Evolutionary conservation across 2,329 filamentous ascomycete species (phyloP).

Genomic region (Colletotrichum tofieldiae): DNA sequence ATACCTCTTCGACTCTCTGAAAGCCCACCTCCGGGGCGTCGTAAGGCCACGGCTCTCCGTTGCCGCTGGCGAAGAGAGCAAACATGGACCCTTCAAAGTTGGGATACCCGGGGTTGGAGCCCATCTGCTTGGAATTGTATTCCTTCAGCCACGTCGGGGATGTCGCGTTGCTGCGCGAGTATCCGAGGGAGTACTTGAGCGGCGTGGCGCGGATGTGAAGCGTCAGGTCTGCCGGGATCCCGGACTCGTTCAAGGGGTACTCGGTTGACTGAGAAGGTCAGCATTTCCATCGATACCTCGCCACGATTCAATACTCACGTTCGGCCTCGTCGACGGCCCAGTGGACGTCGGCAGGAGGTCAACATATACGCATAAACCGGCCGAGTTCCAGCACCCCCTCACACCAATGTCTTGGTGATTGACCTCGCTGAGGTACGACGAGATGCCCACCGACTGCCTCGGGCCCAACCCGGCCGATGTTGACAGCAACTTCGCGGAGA

Average conservation of each 20-base stretch:
- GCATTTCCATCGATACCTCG: neutral
- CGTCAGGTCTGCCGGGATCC: constrained; percentile 33
- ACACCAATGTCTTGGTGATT: constrained; percentile 49
- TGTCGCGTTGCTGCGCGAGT: constrained; percentile 34
- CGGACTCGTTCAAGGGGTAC: constrained; percentile 28
- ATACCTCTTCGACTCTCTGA: constrained; percentile 44
- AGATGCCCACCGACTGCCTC: constrained; percentile 48
- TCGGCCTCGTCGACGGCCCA: constrained; percentile 28
- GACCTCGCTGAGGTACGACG: constrained; percentile 48
- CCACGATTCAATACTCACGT: neutral
- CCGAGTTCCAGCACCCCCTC: constrained; percentile 46
- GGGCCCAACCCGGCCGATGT: constrained; percentile 42
- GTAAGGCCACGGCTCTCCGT: constrained; percentile 45
- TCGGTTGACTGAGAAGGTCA: constrained; percentile 31
- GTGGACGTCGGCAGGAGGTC: constrained; percentile 29
- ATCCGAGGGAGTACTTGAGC: constrained; percentile 46
- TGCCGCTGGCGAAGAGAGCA: constrained; percentile 46
- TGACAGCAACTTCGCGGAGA: constrained; percentile 45
- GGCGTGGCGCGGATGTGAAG: constrained; percentile 46
- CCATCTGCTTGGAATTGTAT: constrained; percentile 39
- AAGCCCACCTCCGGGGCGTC: constrained; percentile 46
- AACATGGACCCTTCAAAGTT: constrained; percentile 47
- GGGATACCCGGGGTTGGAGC: constrained; percentile 36
- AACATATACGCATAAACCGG: constrained; percentile 44
- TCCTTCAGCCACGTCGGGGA: constrained; percentile 42